A percentile compares a stretch with the other conserved stretches of the same genome.
Conservation (phyloP, 306 rosid genomes). For the Amphicarpaea edgeworthii region DNA sequence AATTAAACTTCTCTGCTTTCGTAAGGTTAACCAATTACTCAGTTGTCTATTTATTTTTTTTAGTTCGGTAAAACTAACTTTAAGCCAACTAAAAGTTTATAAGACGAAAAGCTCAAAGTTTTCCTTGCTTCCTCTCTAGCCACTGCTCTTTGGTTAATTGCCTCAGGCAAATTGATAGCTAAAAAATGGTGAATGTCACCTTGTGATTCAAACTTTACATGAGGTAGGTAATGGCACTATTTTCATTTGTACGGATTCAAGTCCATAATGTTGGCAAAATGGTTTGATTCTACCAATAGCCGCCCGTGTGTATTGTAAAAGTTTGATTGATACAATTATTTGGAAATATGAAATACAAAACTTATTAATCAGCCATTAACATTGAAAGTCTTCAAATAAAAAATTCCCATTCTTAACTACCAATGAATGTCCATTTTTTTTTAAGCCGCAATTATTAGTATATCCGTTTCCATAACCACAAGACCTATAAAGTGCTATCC, state of each 20-base stretch:
- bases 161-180: constrained; percentile 7
- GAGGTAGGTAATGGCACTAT: constrained; percentile 26
- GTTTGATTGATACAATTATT: constrained; percentile 39
- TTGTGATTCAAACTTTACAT: constrained; percentile 1
- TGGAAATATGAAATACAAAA: constrained; percentile 39
- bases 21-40: neutral
- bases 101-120: no score
- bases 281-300: constrained; percentile 44
- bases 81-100: no score
- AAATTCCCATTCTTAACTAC: constrained; percentile 25
- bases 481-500: constrained; percentile 35
- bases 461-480: constrained; percentile 12
- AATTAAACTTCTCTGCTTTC: neutral
- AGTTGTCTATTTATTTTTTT: neutral
- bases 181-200: constrained; percentile 9
- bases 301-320: constrained; percentile 53
- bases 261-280: constrained; percentile 40
- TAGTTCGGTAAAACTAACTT: no score
- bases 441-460: neutral
- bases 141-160: neutral
- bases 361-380: constrained; percentile 50
- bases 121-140: neutral
- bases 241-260: neutral
- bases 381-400: constrained; percentile 48
- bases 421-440: constrained; percentile 30